Conservation (phyloP, 208 protist species). For the Acanthamoeba royreba region DNA sequence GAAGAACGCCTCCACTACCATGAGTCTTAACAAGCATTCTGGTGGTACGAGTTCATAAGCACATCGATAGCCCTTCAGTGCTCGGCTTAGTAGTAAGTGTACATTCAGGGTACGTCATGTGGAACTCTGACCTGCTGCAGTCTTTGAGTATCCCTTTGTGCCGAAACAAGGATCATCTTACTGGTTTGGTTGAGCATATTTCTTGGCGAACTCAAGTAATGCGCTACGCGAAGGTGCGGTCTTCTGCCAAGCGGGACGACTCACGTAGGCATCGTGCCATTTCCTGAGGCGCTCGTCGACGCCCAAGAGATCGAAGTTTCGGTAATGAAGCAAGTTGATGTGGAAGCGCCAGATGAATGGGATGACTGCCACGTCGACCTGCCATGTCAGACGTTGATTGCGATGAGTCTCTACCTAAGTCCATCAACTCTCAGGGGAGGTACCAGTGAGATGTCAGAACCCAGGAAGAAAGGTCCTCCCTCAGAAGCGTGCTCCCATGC, state of each 20-base stretch:
- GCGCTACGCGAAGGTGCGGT: neutral
- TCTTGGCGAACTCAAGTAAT: too few species aligned
- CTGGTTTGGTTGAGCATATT: too few species aligned
- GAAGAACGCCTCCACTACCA: too few species aligned
- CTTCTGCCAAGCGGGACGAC: neutral
- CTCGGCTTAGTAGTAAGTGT: too few species aligned
- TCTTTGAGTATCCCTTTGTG: too few species aligned
- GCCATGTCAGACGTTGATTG: neutral
- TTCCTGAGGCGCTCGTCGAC: constrained; percentile 25
- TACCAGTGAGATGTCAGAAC: neutral
- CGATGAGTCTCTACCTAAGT: neutral
- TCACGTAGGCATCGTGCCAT: neutral
- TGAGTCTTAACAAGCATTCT: too few species aligned
- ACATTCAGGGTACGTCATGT: too few species aligned
- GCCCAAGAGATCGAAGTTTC: neutral
- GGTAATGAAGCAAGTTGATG: neutral
- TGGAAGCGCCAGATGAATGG: constrained; percentile 6
- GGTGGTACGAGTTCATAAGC: too few species aligned
- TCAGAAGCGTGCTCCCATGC: neutral
- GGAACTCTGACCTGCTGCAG: too few species aligned
- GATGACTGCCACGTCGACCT: neutral
- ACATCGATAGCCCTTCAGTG: too few species aligned
- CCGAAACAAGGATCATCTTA: too few species aligned
- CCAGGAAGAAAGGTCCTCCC: neutral
- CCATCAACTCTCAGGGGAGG: neutral